Evolutionary conservation across 257 asterid genomes (phyloP).

Genomic region (Avicennia marina): DNA sequence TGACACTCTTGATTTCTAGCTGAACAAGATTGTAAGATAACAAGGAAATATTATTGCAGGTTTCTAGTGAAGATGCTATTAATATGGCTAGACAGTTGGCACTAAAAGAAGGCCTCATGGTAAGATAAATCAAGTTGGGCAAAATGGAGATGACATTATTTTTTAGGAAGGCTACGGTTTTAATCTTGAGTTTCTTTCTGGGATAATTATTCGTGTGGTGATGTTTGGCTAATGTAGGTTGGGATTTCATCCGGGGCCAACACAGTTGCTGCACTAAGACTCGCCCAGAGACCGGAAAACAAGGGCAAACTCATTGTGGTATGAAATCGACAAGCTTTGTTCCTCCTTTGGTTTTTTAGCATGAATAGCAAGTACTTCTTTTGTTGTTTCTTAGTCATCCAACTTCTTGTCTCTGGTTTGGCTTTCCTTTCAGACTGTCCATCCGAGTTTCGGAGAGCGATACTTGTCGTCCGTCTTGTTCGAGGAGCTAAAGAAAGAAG

Average conservation of each 20-base stretch:
- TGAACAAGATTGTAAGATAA: not conserved
- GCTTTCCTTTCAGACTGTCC: slow-evolving; percentile 88
- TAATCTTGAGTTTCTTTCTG: too few species aligned
- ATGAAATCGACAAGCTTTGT: too few species aligned
- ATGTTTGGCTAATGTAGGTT: slow-evolving; percentile 39
- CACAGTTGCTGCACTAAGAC: slow-evolving; percentile 84
- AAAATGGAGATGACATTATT: too few species aligned
- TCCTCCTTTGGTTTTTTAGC: too few species aligned
- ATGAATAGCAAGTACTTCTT: too few species aligned
- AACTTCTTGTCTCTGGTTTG: too few species aligned
- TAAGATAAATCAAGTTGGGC: slow-evolving; percentile 20
- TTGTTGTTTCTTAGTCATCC: too few species aligned
- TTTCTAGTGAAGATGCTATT: slow-evolving; percentile 87
- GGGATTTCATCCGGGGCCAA: slow-evolving; percentile 99
- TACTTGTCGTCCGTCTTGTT: slow-evolving; percentile 85
- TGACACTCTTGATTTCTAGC: not conserved
- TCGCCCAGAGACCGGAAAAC: slow-evolving; percentile 85
- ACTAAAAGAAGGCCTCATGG: slow-evolving; percentile 89
- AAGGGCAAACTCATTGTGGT: slow-evolving; percentile 97
- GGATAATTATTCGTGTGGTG: too few species aligned
- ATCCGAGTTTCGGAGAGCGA: slow-evolving; percentile 92
- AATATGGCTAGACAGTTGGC: slow-evolving; percentile 91
- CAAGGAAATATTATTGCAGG: slow-evolving; percentile 35
- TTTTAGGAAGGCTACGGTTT: too few species aligned
- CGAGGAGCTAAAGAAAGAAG: slow-evolving; percentile 80